Conservation (phyloP, 2,329 filamentous ascomycete genomes). For the Clonostachys byssicola region DNA sequence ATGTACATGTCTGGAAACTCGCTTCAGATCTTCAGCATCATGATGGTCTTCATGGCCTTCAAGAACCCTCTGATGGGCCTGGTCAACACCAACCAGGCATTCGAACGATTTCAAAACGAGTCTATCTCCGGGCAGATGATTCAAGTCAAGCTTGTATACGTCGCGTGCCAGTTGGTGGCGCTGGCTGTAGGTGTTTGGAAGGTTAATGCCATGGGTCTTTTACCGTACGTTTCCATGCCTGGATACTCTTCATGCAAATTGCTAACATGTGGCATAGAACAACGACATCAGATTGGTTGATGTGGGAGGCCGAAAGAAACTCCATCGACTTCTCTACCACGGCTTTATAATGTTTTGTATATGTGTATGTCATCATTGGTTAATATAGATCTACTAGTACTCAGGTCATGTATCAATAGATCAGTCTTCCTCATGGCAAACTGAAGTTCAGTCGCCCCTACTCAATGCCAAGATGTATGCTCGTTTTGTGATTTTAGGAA, state of each 20-base stretch:
- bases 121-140: slow-evolving; percentile 70
- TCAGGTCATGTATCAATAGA: background rate
- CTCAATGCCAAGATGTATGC: no score
- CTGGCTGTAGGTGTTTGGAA: slow-evolving; percentile 91
- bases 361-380: no score
- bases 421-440: background rate
- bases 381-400: background rate
- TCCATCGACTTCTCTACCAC: slow-evolving; percentile 63
- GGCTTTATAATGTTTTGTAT: slow-evolving; percentile 39
- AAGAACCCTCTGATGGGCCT: slow-evolving; percentile 90
- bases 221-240: slow-evolving; percentile 58
- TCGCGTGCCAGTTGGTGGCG: slow-evolving; percentile 80
- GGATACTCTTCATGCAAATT: background rate
- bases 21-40: slow-evolving; percentile 98
- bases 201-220: slow-evolving; percentile 89
- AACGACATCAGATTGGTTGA: slow-evolving; percentile 94
- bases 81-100: slow-evolving; percentile 78
- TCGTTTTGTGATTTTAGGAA: no score
- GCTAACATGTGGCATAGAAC: slow-evolving; percentile 51
- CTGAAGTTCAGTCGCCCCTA: no score
- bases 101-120: slow-evolving; percentile 84
- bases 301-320: slow-evolving; percentile 80
- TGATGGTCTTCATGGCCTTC: slow-evolving; percentile 99
- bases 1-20: slow-evolving; percentile 99
- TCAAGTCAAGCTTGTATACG: slow-evolving; percentile 81